These are phyloP conservation scores for Leonotis leonurus DNA, from an alignment of 257 asterid genomes.

Conservation along the genomic window DNA sequence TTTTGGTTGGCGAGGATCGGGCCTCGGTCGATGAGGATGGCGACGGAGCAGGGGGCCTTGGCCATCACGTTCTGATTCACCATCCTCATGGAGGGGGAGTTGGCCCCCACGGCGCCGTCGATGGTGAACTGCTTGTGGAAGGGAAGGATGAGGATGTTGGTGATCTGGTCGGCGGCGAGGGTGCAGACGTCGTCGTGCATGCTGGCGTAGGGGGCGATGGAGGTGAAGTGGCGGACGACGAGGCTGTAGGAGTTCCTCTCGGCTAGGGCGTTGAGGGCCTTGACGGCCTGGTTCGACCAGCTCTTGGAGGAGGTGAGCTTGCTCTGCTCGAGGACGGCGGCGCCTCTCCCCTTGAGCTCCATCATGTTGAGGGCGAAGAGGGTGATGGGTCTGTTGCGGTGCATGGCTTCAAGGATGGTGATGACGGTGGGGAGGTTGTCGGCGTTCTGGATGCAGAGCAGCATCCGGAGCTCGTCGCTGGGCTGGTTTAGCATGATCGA, in stretches of 20 bases:
- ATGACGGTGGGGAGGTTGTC: constrained; percentile 45
- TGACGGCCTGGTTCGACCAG: constrained; percentile 34
- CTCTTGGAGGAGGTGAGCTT: constrained; percentile 27
- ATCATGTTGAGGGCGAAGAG: constrained; percentile 35
- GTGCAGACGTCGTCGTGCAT: constrained; percentile 70
- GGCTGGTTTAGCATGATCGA: constrained; percentile 33
- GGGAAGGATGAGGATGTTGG: constrained; percentile 43
- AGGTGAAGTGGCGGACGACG: constrained; percentile 38
- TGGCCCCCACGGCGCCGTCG: constrained; percentile 30
- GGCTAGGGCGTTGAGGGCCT: constrained; percentile 36
- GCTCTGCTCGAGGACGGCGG: constrained; percentile 36
- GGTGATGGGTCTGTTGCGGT: constrained; percentile 23
- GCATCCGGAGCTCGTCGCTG: constrained; percentile 33
- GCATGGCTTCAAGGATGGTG: constrained; percentile 35
- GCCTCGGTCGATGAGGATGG: constrained; percentile 51
- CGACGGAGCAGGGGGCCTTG: constrained; percentile 60
- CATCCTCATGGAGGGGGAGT: constrained; percentile 24
- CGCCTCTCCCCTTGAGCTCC: constrained; percentile 56
- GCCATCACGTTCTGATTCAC: constrained; percentile 48
- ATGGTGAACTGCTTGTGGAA: constrained; percentile 52
- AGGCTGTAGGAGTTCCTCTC: constrained; percentile 16
- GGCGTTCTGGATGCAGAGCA: constrained; percentile 39
- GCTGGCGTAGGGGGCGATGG: constrained; percentile 49
- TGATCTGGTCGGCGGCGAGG: constrained; percentile 32
- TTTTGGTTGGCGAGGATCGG: background rate